Evolutionary conservation across 805 yeast species (phyloP), one percentile per base, ranked within the genome.

Genomic region (Yamadazyma paraphyllophila): DNA sequence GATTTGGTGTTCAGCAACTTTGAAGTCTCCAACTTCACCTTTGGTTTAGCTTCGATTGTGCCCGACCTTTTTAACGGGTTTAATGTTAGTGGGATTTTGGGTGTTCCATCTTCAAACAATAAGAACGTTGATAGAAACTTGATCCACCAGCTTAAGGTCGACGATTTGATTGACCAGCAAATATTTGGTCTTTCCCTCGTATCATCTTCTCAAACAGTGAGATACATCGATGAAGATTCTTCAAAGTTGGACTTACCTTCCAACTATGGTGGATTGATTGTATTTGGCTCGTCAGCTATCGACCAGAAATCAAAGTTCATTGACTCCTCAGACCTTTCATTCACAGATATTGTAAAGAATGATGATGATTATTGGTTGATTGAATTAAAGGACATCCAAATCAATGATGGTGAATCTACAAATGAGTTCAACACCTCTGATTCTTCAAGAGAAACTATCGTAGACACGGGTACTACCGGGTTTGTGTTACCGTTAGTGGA

Each of bases 381-480:
- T 12, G 58, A 58, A 24, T 61, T 81, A 14, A 67, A 68, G 11
- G 53, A 57, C 13, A 62, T 79, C 9, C 65, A 69, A 46, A 64
- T 62, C 10, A 39, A 54, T n/a, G 43, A 35, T 7, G 41, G 37
- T 26, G 33, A 57, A 31, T 20, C 31, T 24, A 12, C 33, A 9
- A 25, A 29, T 3, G 17, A 35, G 9, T 14, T 43, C 26, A 52
- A 49, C 12, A 50, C 62, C 2, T 50, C 58, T 29, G 44, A 32
- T 15, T 52, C 62, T n/a, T 33, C 41, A 12, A 64, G 77, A 56
- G 49, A 59, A 3, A 82, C 80, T 6, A 69, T 82, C 25, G 65
- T 83, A 15, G 89, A 83, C 58, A 78, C 85, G 6, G 89, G 88
- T 16, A 82, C 88, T 2, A 82, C 88, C 0, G 76, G 83, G 2